Conservation (phyloP, 2,329 filamentous ascomycete genomes). For the Fusarium zealandicum region DNA sequence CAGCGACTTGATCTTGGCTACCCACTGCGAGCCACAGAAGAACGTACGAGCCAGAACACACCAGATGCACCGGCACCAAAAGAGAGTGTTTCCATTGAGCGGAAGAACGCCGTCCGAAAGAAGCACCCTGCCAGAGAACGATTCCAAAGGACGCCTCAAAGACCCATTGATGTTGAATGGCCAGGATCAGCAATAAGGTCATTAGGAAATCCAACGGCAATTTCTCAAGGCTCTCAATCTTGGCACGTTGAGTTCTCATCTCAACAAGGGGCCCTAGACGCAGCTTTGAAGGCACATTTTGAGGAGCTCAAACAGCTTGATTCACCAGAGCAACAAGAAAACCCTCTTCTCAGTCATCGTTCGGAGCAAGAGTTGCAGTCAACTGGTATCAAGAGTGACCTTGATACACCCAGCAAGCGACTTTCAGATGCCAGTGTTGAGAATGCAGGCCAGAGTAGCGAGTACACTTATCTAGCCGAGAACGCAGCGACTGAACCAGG, state of each 20-base stretch:
- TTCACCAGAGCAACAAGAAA: slow-evolving; percentile 1
- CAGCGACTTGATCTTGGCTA: neutral
- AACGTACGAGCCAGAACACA: neutral
- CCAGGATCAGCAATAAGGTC: neutral
- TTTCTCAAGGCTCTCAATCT: neutral
- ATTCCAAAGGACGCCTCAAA: neutral
- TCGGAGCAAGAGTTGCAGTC: neutral
- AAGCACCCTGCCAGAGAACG: slow-evolving; percentile 19
- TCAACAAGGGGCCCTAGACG: slow-evolving; percentile 27
- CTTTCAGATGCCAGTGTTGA: neutral
- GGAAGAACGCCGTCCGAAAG: slow-evolving; percentile 30
- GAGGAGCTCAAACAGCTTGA: slow-evolving; percentile 27
- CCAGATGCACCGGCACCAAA: neutral
- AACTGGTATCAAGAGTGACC: neutral
- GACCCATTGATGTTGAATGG: slow-evolving; percentile 18
- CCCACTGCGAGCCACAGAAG: neutral
- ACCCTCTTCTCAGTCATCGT: neutral
- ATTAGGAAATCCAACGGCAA: neutral
- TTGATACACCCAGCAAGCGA: neutral
- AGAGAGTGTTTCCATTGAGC: slow-evolving; percentile 14
- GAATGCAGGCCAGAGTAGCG: neutral
- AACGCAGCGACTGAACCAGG: neutral
- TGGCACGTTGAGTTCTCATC: slow-evolving; percentile 15
- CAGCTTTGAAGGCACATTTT: slow-evolving; percentile 26
- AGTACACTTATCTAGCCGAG: neutral